Evolutionary conservation across 805 yeast genomes (phyloP), one percentile per base, ranked within the genome.

Genomic region (Scheffersomyces coipomensis): DNA sequence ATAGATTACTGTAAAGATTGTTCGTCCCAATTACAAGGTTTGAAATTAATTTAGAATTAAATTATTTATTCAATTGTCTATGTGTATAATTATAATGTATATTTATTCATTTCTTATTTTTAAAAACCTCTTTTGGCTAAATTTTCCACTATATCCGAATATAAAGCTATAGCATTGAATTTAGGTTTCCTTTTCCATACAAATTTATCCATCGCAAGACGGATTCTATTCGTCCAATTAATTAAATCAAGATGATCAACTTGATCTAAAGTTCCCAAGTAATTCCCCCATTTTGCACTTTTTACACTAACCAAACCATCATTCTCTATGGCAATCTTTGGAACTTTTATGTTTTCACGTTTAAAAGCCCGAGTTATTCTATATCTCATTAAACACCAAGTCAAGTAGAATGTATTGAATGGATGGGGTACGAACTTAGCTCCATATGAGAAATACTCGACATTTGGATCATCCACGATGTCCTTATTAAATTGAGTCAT

Each of bases 201-300:
- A 36, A 52, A 37, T 47, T 48, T 53, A 54, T 69, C 66, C 37
- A 64, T 29, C 44, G 59, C 40, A 51, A 70, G 44, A 42, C 77
- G 73, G 2, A 75, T 42, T 3, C 70, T 55, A 50, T 81, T 83
- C 35, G 82, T 76, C 95, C 96, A 84, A 55, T 89, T 90, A 35
- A 89, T 87, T 43, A 88, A 64, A 57, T 90, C 96, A 43, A 88
- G 66, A 62, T 89, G 97, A 60, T 89, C 96, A 2, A 85, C 88
- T 46, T 81, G 75, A 29, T 78, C 78, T 25, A 90, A 58, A 0
- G 93, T 85, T 0, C 97, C 97, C 47, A 81, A 56, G 59, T 85
- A 87, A 33, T 78, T 64, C 0, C 97, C 97, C 96, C 97, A 89
- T 51, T 75, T 76, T 1, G 95, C 68, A 42, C 93, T 85, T 27